Base-by-base conservation (phyloP, 164 flowering plant species). In the Litsea cubeba region DNA sequence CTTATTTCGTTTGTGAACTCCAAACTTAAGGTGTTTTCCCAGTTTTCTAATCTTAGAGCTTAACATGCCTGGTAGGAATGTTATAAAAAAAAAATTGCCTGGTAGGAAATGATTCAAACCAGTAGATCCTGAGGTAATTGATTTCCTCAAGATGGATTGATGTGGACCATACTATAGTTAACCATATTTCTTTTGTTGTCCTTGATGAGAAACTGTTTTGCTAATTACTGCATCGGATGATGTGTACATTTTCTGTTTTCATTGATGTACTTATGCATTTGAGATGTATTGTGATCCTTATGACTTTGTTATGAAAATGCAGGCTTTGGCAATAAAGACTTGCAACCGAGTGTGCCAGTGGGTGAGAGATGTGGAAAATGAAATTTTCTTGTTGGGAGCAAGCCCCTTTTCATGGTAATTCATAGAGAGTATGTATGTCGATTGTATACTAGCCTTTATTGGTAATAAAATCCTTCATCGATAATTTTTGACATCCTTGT, bases 341-440 rank as follows among this genome's bases (percentile, higher is more conserved):
- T 95, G 99, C 90, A 95, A 95, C 77, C 84, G 87, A 60, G 94
- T 94, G 14, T 92, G 97, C 76, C 97, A 93, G 71, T 92, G 99
- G 98, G 92, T 95, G 69, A 93, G 92, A 80, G 97, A 93, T 73
- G 90, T 92, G 51, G 99, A 95, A 76, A 95, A 90, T 78, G 99
- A 93, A 77, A 86, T 91, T 65, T 95, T 93, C 85, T 85, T 93
- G 88, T 77, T 89, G 73, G 98, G 98, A 84, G 97, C 96, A n/a
- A 93, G 98, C 84, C 96, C 99, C 54, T 95, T 91, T 76, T 90
- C 97, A 54, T 93, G 99, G 98, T 95, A 89, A 92, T 79, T 25
- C 50, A n/a, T 68, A 70, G 25, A 54, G 54, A 73, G 71, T 68
- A 23, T 82, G 80, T 83, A 76, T 65, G 30, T 67, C 69, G 70